Percentiles rank a stretch among this genome's conserved stretches.
Evolutionary conservation across 257 asterid species (phyloP).

Genomic region (Scutellaria galericulata): DNA sequence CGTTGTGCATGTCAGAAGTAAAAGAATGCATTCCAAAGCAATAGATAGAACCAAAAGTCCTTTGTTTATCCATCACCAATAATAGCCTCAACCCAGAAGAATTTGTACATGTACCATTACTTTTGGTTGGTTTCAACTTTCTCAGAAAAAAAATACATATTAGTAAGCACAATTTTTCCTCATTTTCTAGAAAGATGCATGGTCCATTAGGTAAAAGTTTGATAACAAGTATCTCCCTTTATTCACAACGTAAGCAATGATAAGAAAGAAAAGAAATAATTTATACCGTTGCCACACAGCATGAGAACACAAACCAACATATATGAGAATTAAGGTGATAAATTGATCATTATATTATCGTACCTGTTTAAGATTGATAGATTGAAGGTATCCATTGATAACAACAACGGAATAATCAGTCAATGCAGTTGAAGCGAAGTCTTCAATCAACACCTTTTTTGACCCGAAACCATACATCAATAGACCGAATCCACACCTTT

Average conservation of each 20-base stretch:
- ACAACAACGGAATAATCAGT: conserved; percentile 80
- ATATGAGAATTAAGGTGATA: neutral
- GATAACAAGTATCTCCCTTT: neutral
- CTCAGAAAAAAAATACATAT: too few species aligned
- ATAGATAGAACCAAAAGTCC: neutral
- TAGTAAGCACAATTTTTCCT: too few species aligned
- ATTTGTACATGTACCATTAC: neutral
- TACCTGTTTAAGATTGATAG: conserved; percentile 90
- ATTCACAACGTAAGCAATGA: neutral
- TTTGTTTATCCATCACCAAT: neutral
- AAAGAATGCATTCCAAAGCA: neutral
- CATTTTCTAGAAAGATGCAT: too few species aligned
- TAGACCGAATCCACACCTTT: conserved; percentile 83
- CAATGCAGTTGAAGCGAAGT: conserved; percentile 77
- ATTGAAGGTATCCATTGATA: conserved; percentile 88
- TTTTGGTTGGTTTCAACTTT: too few species aligned
- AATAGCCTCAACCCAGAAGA: neutral
- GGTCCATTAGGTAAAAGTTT: too few species aligned
- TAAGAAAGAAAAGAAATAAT: neutral
- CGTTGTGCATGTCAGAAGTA: neutral
- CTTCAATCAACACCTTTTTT: conserved; percentile 80
- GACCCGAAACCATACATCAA: conserved; percentile 97
- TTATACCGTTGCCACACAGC: neutral
- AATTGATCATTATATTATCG: neutral
- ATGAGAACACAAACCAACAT: neutral